These are phyloP conservation scores for Gentiana dahurica DNA, from an alignment of 257 asterid genomes.

Conservation along the genomic window DNA sequence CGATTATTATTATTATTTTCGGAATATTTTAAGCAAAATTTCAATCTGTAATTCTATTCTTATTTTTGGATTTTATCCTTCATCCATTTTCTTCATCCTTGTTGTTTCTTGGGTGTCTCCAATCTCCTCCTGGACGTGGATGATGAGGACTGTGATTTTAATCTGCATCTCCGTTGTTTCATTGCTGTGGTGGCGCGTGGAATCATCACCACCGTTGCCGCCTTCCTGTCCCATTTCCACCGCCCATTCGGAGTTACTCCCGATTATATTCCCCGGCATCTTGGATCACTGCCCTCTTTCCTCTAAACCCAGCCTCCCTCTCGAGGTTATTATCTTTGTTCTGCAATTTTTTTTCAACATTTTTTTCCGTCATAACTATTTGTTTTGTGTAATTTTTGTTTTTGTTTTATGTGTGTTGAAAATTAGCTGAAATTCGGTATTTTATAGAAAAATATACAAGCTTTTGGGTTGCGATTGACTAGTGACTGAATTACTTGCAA, in stretches of 20 bases:
- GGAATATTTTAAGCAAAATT: too few relatives aligned
- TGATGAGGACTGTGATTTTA: background rate
- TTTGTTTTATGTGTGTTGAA: background rate
- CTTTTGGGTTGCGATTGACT: background rate
- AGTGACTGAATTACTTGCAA: background rate
- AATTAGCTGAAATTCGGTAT: background rate
- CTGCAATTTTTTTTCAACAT: background rate
- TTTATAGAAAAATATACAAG: too few relatives aligned
- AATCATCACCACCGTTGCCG: constrained; percentile 1
- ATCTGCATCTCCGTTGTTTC: constrained; percentile 1
- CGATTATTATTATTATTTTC: too few relatives aligned
- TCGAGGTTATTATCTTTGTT: background rate
- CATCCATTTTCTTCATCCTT: background rate
- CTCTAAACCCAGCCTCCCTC: background rate
- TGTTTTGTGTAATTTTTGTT: background rate
- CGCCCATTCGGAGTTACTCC: background rate
- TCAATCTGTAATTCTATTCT: too few relatives aligned
- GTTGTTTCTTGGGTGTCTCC: background rate
- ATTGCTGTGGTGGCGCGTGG: background rate
- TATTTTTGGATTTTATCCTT: background rate
- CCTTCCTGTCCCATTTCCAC: background rate
- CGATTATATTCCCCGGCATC: background rate
- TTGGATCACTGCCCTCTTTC: constrained; percentile 1
- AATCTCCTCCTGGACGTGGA: background rate
- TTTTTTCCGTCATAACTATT: background rate